Base-by-base conservation (phyloP, 2,329 filamentous ascomycete species). In the Pseudogymnoascus sp. region DNA sequence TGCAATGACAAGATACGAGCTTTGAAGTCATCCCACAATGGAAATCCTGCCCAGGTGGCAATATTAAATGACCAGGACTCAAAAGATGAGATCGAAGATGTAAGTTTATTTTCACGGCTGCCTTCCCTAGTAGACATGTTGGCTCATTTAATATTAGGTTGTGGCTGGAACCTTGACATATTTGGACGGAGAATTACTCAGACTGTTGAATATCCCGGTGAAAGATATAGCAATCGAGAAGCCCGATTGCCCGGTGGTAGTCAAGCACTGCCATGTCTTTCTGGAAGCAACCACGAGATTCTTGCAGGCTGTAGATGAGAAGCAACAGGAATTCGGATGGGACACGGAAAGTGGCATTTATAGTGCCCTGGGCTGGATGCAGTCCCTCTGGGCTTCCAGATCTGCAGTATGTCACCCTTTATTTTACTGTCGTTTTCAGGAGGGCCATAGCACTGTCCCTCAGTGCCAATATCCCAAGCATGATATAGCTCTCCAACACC, bases 351-450 rank as follows among this genome's bases (percentile, higher is more conserved):
- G 67, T 58, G 50, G 38, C 9, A 66, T 71, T 7, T 66, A 64
- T 62, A 62, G 66, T 41, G 64, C 60, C 1, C 36, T 72, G 36
- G 62, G 58, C 4, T 70, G 66, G 65, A 62, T 72, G 63, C 71
- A 72, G 62, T 61, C 64, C 5, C 59, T 71, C 25, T 72, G 71
- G 71, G 71, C 71, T 59, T 71, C 69, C 65, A 64, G 71, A 62
- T 65, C 57, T 20, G 60, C 60, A 20, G 71, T 71, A 58, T 57
- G 22, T 15, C 22, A 30, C 15, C 14, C 57, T 38, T 38, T 22
- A n/a, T 20, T 15, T 47, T 50, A 30, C 43, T 50, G 25, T 50
- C 25, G n/a, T 53, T 14, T 9, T 53, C 28, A 9, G 18, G n/a
- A 14, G n/a, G 25, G 47, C 15, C 9, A 33, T 18, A 18, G 14